Base-by-base conservation (phyloP, 2,329 filamentous ascomycete genomes). In the Aspergillus intermedius region DNA sequence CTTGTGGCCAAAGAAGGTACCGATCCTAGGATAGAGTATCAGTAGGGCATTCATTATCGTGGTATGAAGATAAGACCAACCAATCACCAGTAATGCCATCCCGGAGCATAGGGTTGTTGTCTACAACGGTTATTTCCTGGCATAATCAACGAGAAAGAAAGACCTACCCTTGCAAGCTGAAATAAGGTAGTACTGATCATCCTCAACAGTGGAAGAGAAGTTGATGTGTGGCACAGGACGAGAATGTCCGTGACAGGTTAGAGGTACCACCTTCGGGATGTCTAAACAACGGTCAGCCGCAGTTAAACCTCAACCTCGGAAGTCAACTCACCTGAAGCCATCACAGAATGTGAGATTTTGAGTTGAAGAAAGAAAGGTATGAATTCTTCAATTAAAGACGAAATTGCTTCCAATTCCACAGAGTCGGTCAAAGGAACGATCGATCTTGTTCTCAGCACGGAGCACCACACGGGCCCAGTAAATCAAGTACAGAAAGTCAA, bases 71-170 rank as follows among this genome's bases (percentile, higher is more conserved):
- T 3, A 28, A 21, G 22, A 57, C 76, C 51, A 75, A 87, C 87
- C 91, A 96, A 70, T 96, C 91, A 50, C 93, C 93, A 43, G 91
- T 98, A 53, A 94, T 81, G 54, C 93, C 93, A 73, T 97, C 89
- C 57, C 93, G 88, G 60, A 98, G 86, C 91, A 97, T 97, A 45
- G 93, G 93, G 68, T 97, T 97, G 64, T 91, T 91, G 76, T 98
- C 93, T 91, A 48, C 50, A 51, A 42, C 41, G 15, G 42, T 13
- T 41, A 43, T 57, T 49, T 19, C 28, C n/a, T 30, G 25, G 12
- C 25, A 47, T 23, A 45, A 15, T 46, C 28, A 12, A 45, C 17
- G 17, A n/a, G 47, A 45, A 44, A 23, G 42, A 37, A 37, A 37
- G 44, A 49, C 43, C 49, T 64, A 88, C 86, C 86, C 78, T 95